These are phyloP conservation scores for Straminergon stramineum DNA, from an alignment of 225 moss, liverwort and hornwort genomes.

Conservation along the genomic window DNA sequence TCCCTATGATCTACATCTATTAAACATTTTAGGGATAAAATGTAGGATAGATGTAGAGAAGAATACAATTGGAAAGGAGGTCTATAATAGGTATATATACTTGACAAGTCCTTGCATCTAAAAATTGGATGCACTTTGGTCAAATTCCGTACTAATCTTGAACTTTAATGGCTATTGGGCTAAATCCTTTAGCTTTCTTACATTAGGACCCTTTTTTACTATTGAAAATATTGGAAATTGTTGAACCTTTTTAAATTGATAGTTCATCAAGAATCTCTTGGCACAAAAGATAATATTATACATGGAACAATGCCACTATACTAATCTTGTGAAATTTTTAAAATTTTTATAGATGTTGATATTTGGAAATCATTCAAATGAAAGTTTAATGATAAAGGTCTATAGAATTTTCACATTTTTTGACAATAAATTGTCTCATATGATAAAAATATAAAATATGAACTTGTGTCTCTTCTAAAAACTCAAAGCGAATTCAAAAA, in stretches of 20 bases:
- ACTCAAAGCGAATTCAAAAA: not conserved
- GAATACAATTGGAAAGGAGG: not conserved
- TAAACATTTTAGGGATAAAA: not conserved
- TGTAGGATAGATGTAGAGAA: not conserved
- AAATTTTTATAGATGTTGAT: too few relatives aligned
- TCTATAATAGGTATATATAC: not conserved
- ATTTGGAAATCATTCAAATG: too few relatives aligned
- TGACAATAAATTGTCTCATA: not conserved
- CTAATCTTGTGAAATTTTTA: too few relatives aligned
- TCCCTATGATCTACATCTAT: not conserved
- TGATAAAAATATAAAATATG: not conserved
- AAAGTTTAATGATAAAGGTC: too few relatives aligned
- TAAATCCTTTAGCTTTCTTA: not conserved
- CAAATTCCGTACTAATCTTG: not conserved
- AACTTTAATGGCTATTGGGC: not conserved
- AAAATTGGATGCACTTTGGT: not conserved
- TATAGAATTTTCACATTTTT: not conserved
- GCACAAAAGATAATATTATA: not conserved
- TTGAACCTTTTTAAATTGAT: not conserved
- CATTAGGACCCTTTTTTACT: not conserved
- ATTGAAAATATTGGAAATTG: not conserved
- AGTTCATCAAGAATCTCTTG: not conserved
- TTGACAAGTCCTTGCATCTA: not conserved
- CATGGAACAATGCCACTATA: not conserved
- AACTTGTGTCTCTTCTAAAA: too few relatives aligned